phyloP scores from a whole-genome alignment of 768 basidiomycete species.

The Cyathus striatus region DNA sequence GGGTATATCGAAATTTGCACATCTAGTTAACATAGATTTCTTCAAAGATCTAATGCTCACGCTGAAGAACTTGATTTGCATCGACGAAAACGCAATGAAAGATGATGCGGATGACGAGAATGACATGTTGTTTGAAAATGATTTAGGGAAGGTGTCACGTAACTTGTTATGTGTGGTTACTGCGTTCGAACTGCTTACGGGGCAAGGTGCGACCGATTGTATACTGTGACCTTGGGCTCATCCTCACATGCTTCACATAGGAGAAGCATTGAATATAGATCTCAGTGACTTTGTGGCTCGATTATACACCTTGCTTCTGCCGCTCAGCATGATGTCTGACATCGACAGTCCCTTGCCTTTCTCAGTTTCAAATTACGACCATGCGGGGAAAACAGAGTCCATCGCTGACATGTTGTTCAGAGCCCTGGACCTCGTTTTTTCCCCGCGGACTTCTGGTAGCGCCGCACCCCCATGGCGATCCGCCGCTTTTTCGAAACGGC shows the following conservation, averaged over 20 bases:
- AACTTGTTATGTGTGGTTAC: constrained; percentile 86
- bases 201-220: constrained; percentile 64
- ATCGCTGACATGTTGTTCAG: constrained; percentile 79
- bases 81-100: constrained; percentile 38
- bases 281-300: constrained; percentile 81
- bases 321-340: constrained; percentile 61
- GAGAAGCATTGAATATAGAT: constrained; percentile 97
- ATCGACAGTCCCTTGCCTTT: constrained; percentile 40
- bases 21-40: constrained; percentile 97
- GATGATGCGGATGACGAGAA: constrained; percentile 19
- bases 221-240: neutral
- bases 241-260: constrained; percentile 32
- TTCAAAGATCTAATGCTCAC: constrained; percentile 93
- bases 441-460: constrained; percentile 55
- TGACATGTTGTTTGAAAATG: constrained; percentile 21
- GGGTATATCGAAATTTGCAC: constrained; percentile 90
- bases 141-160: too few relatives aligned
- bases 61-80: constrained; percentile 69
- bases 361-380: constrained; percentile 16
- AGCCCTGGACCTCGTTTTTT: constrained; percentile 77
- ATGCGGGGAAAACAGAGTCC: constrained; percentile 23
- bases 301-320: constrained; percentile 78
- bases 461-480: constrained; percentile 66
- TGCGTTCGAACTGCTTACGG: constrained; percentile 94
- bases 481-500: constrained; percentile 92